Percentiles rank a stretch among this genome's conserved stretches.
Conservation (phyloP, 2,329 filamentous ascomycete genomes). For the Sporothrix humicola region DNA sequence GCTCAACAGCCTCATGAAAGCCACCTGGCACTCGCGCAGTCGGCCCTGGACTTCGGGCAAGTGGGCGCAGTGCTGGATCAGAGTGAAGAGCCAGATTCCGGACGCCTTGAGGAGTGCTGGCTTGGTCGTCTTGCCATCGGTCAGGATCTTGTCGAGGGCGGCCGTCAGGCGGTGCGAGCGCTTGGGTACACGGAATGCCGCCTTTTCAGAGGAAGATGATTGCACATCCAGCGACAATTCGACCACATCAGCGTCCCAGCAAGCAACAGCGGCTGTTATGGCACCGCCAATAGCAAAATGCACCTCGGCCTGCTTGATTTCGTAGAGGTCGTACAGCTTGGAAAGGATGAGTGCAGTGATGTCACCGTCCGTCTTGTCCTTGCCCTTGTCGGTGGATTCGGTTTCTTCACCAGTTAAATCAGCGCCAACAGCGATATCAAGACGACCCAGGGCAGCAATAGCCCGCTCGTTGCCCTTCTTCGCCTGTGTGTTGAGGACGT, state of each 20-base stretch:
- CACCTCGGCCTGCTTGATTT: conserved; percentile 82
- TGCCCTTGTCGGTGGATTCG: not conserved
- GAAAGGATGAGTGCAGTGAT: conserved; percentile 64
- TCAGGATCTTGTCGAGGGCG: conserved; percentile 74
- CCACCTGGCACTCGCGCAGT: conserved; percentile 78
- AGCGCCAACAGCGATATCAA: conserved; percentile 61
- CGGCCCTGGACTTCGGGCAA: conserved; percentile 73
- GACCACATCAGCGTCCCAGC: conserved; percentile 84
- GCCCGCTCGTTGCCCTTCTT: conserved; percentile 83
- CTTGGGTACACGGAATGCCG: conserved; percentile 45
- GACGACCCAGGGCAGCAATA: conserved; percentile 77
- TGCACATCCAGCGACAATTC: conserved; percentile 74
- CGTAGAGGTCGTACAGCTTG: conserved; percentile 76
- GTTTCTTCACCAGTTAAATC: not conserved
- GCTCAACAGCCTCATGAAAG: conserved; percentile 85
- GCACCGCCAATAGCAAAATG: conserved; percentile 93
- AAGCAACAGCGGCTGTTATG: conserved; percentile 74
- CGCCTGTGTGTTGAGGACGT: conserved; percentile 69
- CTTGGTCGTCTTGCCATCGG: conserved; percentile 81
- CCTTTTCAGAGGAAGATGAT: conserved; percentile 47
- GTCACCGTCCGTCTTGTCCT: conserved; percentile 35
- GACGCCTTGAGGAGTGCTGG: conserved; percentile 89
- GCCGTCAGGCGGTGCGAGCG: conserved; percentile 53
- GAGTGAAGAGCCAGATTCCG: conserved; percentile 90
- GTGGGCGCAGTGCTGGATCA: conserved; percentile 89